Base-by-base conservation (phyloP, 768 basidiomycete genomes). In the Suillus plorans region DNA sequence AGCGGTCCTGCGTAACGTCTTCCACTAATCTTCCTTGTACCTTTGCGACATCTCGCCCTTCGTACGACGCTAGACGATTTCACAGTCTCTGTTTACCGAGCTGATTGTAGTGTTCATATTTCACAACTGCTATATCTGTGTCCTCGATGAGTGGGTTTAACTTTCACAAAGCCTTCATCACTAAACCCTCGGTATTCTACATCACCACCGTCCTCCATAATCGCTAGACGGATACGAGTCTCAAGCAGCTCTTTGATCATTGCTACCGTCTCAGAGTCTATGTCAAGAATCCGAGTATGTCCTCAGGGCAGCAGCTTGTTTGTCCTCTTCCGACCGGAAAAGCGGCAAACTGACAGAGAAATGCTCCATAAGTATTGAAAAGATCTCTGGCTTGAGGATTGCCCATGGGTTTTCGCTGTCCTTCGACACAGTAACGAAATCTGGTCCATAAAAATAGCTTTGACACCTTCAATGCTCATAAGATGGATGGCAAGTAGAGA, bases 201-300 rank as follows among this genome's bases (percentile, higher is more conserved):
- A 74, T 99, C 97, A 2, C 97, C 97, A 0, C 97, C 97, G 63
- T 99, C 97, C 76, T 99, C 97, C 92, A 96, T 96, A 66, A 99
- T 99, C 5, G 95, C 93, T 6, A 97, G 97, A 62, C 97, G 81
- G 20, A 99, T 95, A 16, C 97, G 81, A 3, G 96, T 99, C 74
- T 98, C 97, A 59, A 99, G 80, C 45, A 99, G 75, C 74, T 99
- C 97, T 76, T 99, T 99, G 70, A 99, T 95, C 97, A 99, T 99
- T 9, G 94, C 97, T 4, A 99, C 94, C 4, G 94, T 93, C 76
- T 99, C 97, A 25, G 92, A 91, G 75, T 99, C 97, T 4, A 90
- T 92, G 69, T 98, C 97, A 31, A 99, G 79, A 67, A 99, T 97
- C 61, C 84, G 85, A 12, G 96, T 98, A 28, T 28, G 75, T 99